A percentile compares a stretch with the other conserved stretches of the same genome.
Evolutionary conservation across 257 asterid genomes (phyloP).

Genomic region (Solanum sejunctum): DNA sequence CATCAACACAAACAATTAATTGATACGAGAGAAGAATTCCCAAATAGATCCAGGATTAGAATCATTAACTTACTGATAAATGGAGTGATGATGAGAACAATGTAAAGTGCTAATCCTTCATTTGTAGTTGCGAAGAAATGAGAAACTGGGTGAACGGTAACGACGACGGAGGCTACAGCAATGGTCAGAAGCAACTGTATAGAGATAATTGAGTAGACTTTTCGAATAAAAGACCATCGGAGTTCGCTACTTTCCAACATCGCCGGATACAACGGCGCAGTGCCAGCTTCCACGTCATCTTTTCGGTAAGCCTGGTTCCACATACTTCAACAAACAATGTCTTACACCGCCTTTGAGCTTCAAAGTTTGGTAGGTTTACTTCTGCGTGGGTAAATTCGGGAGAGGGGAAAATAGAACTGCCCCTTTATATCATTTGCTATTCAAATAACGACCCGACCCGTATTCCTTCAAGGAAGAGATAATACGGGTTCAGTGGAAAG

Average conservation of each 20-base stretch:
- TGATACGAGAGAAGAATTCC: neutral
- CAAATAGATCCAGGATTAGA: neutral
- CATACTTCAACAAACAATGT: conserved; percentile 6
- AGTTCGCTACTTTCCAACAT: conserved; percentile 63
- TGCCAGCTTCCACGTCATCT: conserved; percentile 47
- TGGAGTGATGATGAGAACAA: conserved; percentile 44
- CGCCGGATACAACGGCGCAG: conserved; percentile 37
- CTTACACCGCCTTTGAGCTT: neutral
- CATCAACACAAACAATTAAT: neutral
- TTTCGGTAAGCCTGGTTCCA: conserved; percentile 31
- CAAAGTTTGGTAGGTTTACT: neutral
- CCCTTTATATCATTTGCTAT: neutral
- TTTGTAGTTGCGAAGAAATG: conserved; percentile 38
- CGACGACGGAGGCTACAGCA: conserved; percentile 50
- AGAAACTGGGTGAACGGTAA: conserved; percentile 33
- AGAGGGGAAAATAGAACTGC: neutral
- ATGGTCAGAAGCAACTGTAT: conserved; percentile 57
- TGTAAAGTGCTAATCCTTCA: conserved; percentile 52
- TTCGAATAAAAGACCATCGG: conserved; percentile 76
- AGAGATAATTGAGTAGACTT: conserved; percentile 43
- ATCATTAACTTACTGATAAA: conserved; percentile 27
- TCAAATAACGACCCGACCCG: neutral
- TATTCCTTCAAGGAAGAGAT: neutral
- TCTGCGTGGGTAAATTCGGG: neutral
- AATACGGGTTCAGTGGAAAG: neutral